A percentile compares a stretch with the other conserved stretches of the same genome.
Evolutionary conservation across 1,284 basidiomycete genomes (phyloP).

Genomic region (Microbotryum silenes-acaulis): DNA sequence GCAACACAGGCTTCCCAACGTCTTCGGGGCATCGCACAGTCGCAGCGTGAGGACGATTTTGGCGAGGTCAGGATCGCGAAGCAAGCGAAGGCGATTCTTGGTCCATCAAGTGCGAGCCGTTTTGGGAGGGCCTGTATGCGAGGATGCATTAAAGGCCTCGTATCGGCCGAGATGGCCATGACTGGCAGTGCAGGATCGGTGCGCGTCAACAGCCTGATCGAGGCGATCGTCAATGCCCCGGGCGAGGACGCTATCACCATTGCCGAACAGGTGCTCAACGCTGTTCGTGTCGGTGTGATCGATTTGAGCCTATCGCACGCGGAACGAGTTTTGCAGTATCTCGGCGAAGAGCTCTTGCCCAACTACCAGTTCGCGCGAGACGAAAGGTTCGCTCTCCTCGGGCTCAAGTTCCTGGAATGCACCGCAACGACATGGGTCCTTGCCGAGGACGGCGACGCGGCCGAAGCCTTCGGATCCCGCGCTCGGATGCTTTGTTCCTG

Average conservation of each 20-base stretch:
- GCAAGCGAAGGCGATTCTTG: constrained; percentile 38
- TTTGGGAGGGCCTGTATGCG: constrained; percentile 1
- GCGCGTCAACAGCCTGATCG: constrained; percentile 47
- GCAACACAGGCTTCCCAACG: constrained; percentile 11
- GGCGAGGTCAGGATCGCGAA: constrained; percentile 49
- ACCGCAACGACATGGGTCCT: constrained; percentile 61
- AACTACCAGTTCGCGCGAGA: constrained; percentile 56
- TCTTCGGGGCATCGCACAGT: constrained; percentile 15
- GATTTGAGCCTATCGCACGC: constrained; percentile 47
- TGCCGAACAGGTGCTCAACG: constrained; percentile 52
- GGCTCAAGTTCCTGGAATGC: constrained; percentile 57
- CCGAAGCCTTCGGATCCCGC: constrained; percentile 45
- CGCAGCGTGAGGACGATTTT: constrained; percentile 55
- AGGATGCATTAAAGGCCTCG: constrained; percentile 16
- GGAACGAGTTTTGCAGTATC: constrained; percentile 50
- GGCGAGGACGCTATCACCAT: constrained; percentile 53
- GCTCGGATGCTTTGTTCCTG: constrained; percentile 51
- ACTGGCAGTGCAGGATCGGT: constrained; percentile 5
- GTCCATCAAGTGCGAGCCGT: background rate
- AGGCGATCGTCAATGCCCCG: constrained; percentile 52
- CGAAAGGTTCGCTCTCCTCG: constrained; percentile 51
- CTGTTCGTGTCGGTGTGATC: constrained; percentile 52
- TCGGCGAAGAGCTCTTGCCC: constrained; percentile 51
- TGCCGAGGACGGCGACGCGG: constrained; percentile 37
- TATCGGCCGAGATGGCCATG: constrained; percentile 24